A percentile compares a stretch with the other conserved stretches of the same genome.
These are phyloP conservation scores for Talaromyces sp. DNA, from an alignment of 2,329 filamentous ascomycete species.

Conservation along the genomic window DNA sequence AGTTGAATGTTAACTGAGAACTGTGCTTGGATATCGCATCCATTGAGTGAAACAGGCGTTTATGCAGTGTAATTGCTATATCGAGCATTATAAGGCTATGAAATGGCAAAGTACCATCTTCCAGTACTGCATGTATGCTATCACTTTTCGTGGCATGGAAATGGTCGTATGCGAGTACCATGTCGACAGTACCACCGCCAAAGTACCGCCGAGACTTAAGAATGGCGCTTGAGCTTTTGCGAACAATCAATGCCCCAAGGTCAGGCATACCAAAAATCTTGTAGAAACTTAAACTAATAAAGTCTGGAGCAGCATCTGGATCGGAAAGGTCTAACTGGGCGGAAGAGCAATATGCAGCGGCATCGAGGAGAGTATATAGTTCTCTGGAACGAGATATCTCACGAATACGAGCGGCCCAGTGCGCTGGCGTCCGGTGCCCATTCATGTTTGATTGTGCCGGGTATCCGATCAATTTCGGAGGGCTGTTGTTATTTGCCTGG, in stretches of 20 bases:
- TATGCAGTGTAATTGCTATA: constrained; percentile 65
- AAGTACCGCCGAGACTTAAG: constrained; percentile 73
- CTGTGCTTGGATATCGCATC: constrained; percentile 65
- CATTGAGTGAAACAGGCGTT: constrained; percentile 66
- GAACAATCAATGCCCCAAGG: constrained; percentile 76
- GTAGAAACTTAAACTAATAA: constrained; percentile 81
- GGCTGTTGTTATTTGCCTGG: constrained; percentile 11
- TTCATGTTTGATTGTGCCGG: constrained; percentile 93
- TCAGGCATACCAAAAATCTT: constrained; percentile 97
- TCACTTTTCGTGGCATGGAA: constrained; percentile 76
- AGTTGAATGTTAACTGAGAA: constrained; percentile 53
- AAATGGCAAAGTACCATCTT: constrained; percentile 86
- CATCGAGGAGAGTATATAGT: constrained; percentile 72
- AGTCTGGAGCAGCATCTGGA: constrained; percentile 64
- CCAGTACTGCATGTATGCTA: constrained; percentile 71
- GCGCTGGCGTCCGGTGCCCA: constrained; percentile 65
- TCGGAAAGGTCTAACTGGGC: constrained; percentile 67
- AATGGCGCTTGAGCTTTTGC: constrained; percentile 60
- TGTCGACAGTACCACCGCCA: constrained; percentile 89
- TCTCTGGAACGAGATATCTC: constrained; percentile 22
- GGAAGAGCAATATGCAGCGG: constrained; percentile 74
- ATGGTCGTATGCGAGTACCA: constrained; percentile 69
- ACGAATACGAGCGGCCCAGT: constrained; percentile 57
- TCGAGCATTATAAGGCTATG: constrained; percentile 83
- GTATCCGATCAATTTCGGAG: constrained; percentile 62